phyloP scores from a whole-genome alignment of 345 rosid genomes.

The Psidium guajava region DNA sequence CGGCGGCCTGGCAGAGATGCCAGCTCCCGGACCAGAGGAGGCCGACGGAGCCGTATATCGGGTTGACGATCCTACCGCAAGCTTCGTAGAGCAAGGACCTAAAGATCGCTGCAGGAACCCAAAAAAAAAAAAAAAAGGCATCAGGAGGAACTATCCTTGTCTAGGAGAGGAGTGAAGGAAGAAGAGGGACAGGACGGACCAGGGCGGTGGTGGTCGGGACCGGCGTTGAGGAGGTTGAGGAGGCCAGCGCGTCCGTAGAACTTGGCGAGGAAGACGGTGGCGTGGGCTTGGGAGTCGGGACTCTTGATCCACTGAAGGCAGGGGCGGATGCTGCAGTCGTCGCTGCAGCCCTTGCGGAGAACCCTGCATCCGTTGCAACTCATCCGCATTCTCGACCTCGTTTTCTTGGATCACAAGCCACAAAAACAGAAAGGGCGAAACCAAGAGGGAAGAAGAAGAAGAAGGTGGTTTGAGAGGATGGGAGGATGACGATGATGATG shows the following conservation, averaged over 20 bases:
- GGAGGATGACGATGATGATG: not conserved
- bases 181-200: constrained; percentile 17
- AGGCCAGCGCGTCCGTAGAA: constrained; percentile 96
- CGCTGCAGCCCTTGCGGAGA: constrained; percentile 92
- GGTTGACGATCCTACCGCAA: constrained; percentile 93
- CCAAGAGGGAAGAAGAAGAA: not conserved
- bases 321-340: constrained; percentile 81
- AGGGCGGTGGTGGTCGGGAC: constrained; percentile 93
- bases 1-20: constrained; percentile 95
- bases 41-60: constrained; percentile 93
- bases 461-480: not conserved
- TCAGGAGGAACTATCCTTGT: not conserved
- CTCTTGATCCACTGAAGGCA: constrained; percentile 94
- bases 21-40: constrained; percentile 88
- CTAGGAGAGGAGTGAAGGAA: fast-evolving
- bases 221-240: constrained; percentile 93
- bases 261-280: constrained; percentile 94
- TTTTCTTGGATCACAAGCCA: not conserved
- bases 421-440: constrained; percentile 1
- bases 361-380: constrained; percentile 98
- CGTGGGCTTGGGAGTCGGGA: constrained; percentile 88
- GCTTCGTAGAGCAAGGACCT: constrained; percentile 96
- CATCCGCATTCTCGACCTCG: constrained; percentile 45
- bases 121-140: not conserved
- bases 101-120: constrained; percentile 51